Percentiles rank a stretch among this genome's conserved stretches.
Conservation (phyloP, 2,329 filamentous ascomycete genomes). For the Esteya vermicola region DNA sequence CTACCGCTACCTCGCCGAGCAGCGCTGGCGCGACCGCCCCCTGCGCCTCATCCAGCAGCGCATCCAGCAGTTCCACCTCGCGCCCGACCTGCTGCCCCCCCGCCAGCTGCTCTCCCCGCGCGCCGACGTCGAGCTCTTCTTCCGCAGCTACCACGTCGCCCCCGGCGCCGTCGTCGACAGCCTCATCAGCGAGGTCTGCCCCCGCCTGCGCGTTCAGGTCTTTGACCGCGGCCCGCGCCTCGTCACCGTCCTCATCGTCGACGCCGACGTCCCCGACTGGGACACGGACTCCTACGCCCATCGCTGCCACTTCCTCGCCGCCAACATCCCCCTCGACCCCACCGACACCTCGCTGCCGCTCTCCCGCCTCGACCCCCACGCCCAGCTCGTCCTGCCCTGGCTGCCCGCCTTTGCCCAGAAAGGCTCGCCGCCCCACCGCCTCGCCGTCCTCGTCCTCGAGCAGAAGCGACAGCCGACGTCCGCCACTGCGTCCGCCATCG, state of each 20-base stretch:
- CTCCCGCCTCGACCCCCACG: slow-evolving; percentile 38
- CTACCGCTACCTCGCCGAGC: slow-evolving; percentile 77
- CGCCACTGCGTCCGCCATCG: slow-evolving; percentile 5
- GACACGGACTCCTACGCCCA: slow-evolving; percentile 63
- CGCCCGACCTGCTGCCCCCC: slow-evolving; percentile 69
- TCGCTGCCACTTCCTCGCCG: slow-evolving; percentile 78
- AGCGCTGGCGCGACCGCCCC: slow-evolving; percentile 77
- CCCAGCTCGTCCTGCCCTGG: slow-evolving; percentile 67
- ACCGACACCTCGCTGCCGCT: slow-evolving; percentile 50
- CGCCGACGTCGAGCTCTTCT: slow-evolving; percentile 70
- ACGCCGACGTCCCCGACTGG: slow-evolving; percentile 76
- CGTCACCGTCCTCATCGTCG: slow-evolving; percentile 72
- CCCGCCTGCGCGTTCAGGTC: slow-evolving; percentile 68
- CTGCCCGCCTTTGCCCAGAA: slow-evolving; percentile 77
- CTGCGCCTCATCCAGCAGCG: slow-evolving; percentile 70
- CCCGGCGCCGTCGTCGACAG: slow-evolving; percentile 72
- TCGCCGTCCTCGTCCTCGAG: slow-evolving; percentile 71
- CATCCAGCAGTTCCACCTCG: slow-evolving; percentile 70
- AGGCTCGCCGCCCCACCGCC: slow-evolving; percentile 79
- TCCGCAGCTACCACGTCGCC: slow-evolving; percentile 53
- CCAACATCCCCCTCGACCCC: slow-evolving; percentile 40
- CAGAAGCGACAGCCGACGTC: slow-evolving; percentile 44
- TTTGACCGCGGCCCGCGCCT: slow-evolving; percentile 73
- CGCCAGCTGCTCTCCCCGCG: slow-evolving; percentile 50
- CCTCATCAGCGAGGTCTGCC: slow-evolving; percentile 54